phyloP scores from a whole-genome alignment of 768 basidiomycete species.

The Hebeloma cylindrosporum region DNA sequence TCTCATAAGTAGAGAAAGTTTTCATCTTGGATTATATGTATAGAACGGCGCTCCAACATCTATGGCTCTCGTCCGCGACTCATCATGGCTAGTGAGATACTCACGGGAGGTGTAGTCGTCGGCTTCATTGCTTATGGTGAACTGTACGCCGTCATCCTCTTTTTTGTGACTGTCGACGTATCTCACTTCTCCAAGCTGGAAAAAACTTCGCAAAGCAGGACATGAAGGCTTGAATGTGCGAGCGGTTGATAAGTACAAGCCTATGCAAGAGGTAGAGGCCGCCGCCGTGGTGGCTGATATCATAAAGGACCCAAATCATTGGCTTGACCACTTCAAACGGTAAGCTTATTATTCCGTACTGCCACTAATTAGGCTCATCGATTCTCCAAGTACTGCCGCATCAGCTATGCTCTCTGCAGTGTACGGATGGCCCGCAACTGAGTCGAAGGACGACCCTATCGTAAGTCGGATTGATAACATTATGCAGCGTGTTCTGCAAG shows the following conservation, averaged over 20 bases:
- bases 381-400: background rate
- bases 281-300: background rate
- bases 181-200: background rate
- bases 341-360: background rate
- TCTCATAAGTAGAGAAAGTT: no score
- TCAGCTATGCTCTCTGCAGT: slow-evolving; percentile 40
- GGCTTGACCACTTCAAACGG: background rate
- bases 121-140: background rate
- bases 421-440: slow-evolving; percentile 61
- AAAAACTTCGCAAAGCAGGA: background rate
- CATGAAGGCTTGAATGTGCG: slow-evolving; percentile 3
- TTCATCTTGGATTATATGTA: background rate
- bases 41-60: slow-evolving; percentile 1
- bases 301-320: background rate
- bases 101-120: slow-evolving; percentile 1
- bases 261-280: background rate
- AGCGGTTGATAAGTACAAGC: background rate
- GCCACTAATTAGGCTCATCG: background rate
- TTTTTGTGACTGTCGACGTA: no score
- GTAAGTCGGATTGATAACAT: slow-evolving; percentile 56
- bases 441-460: slow-evolving; percentile 55
- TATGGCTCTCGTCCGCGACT: slow-evolving; percentile 6
- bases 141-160: background rate
- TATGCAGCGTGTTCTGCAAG: slow-evolving; percentile 24
- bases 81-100: slow-evolving; percentile 3